A percentile compares a stretch with the other conserved stretches of the same genome.
These are phyloP conservation scores for Penicillium occitanis DNA, from an alignment of 2,329 filamentous ascomycete species.

Conservation along the genomic window DNA sequence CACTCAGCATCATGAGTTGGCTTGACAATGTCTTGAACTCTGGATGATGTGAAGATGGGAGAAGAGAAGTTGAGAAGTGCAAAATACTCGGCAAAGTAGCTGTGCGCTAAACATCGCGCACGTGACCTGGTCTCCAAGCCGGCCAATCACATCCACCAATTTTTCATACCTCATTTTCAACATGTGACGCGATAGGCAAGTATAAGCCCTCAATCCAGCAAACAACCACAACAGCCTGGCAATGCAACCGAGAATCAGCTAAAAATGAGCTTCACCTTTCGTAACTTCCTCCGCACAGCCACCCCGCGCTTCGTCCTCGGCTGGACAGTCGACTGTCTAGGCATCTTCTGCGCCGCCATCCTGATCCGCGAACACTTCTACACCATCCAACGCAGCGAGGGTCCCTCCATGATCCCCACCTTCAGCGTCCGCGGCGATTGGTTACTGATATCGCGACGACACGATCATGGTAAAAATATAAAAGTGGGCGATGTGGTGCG, in stretches of 20 bases:
- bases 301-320: conserved; percentile 30
- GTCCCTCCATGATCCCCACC: conserved; percentile 88
- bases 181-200: conserved; percentile 8
- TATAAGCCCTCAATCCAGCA: not conserved
- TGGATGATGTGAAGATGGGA: not conserved
- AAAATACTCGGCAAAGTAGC: conserved; percentile 15
- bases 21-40: not conserved
- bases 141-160: conserved; percentile 8
- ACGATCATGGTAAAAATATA: conserved; percentile 66
- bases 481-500: conserved; percentile 80
- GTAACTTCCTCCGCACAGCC: conserved; percentile 28
- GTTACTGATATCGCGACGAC: conserved; percentile 66
- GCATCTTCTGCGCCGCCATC: conserved; percentile 38
- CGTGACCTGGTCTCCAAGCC: not conserved
- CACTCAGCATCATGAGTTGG: conserved; percentile 17
- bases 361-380: conserved; percentile 59
- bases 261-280: conserved; percentile 34
- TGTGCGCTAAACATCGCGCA: conserved; percentile 1
- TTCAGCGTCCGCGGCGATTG: conserved; percentile 67
- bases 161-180: not conserved
- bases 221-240: not conserved
- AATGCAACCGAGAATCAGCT: not conserved
- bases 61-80: not conserved
- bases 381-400: conserved; percentile 60
- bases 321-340: conserved; percentile 33